These are phyloP conservation scores for Chrysosporium queenslandicum DNA, from an alignment of 2,329 filamentous ascomycete species.

Conservation along the genomic window DNA sequence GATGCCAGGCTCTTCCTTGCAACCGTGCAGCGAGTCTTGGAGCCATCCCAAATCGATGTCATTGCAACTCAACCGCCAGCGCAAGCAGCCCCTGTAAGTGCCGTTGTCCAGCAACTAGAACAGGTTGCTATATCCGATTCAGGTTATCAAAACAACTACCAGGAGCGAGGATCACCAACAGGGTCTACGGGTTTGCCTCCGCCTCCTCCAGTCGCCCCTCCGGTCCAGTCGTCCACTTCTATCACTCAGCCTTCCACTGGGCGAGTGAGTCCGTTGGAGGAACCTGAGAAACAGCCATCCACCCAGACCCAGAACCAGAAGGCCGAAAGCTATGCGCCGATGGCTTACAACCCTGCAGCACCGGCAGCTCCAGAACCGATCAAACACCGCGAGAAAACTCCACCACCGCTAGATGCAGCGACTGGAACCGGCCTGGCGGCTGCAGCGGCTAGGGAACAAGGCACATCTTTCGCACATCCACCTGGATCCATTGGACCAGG, in stretches of 20 bases:
- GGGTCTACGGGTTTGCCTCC: slow-evolving; percentile 21
- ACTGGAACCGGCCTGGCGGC: slow-evolving; percentile 38
- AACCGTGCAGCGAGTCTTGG: slow-evolving; percentile 30
- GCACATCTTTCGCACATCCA: slow-evolving; percentile 24
- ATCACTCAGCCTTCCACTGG: slow-evolving; percentile 19
- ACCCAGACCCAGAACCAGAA: slow-evolving; percentile 20
- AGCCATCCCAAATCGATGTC: slow-evolving; percentile 39
- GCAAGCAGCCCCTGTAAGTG: slow-evolving; percentile 41
- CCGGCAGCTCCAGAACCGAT: slow-evolving; percentile 57
- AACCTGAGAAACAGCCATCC: slow-evolving; percentile 1
- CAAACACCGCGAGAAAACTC: slow-evolving; percentile 55
- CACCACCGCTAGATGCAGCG: slow-evolving; percentile 49
- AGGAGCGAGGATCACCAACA: slow-evolving; percentile 23
- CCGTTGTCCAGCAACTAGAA: slow-evolving; percentile 55
- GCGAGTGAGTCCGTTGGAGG: slow-evolving; percentile 13
- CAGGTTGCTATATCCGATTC: slow-evolving; percentile 49
- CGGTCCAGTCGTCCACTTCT: slow-evolving; percentile 19
- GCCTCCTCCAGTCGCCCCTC: slow-evolving; percentile 18
- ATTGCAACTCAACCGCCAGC: slow-evolving; percentile 36
- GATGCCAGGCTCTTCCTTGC: slow-evolving; percentile 48
- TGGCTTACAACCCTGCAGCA: slow-evolving; percentile 57
- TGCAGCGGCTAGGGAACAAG: slow-evolving; percentile 33
- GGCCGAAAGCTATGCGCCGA: slow-evolving; percentile 38
- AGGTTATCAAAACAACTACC: slow-evolving; percentile 34
- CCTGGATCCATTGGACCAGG: slow-evolving; percentile 19